Base-by-base conservation (phyloP, 129 eudicot species). In the Dittrichia graveolens region DNA sequence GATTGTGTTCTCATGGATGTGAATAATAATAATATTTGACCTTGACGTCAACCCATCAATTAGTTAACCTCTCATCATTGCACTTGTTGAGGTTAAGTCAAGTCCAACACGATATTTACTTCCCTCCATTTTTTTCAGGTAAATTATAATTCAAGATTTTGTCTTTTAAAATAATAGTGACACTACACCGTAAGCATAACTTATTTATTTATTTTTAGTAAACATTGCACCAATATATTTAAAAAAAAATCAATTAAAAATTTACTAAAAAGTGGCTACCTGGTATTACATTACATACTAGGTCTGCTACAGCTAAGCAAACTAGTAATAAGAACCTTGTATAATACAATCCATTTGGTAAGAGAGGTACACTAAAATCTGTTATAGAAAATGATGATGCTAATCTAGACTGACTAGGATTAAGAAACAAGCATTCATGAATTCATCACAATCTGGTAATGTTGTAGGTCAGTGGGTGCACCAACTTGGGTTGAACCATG, bases 401-500 rank as follows among this genome's bases (percentile, higher is more conserved):
- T 71, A 78, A 71, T 78, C 12, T 62, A 35, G 41, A 8, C 2
- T 1, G 3, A 56, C 61, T 50, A 68, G 49, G 68, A 78, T 76
- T 83, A 76, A 58, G 61, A 77, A 83, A 40, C 71, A 88, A 85
- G 85, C 78, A 80, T 84, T 19, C 61, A 61, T 64, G 56, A n/a
- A 76, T 53, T 78, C 67, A 79, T 56, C 75, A 76, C 68, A 79
- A 81, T 83, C 1, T 24, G 31, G 75, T 44, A 52, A 62, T 24
- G 31, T 24, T 58, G 75, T 78, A 80, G 77, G 80, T 84, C 42
- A 88, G 97, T 88, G 88, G 97, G 84, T 91, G 90, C 86, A 91
- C 85, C 95, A 85, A 91, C 97, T 80, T 75, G 82, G 43, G 83
- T 85, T 83, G 87, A 87, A 84, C 87, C 64, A 69, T 64, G 83